Evolutionary conservation across 1,139 yeast genomes (phyloP).

Genomic region (Taphrina wiesneri): DNA sequence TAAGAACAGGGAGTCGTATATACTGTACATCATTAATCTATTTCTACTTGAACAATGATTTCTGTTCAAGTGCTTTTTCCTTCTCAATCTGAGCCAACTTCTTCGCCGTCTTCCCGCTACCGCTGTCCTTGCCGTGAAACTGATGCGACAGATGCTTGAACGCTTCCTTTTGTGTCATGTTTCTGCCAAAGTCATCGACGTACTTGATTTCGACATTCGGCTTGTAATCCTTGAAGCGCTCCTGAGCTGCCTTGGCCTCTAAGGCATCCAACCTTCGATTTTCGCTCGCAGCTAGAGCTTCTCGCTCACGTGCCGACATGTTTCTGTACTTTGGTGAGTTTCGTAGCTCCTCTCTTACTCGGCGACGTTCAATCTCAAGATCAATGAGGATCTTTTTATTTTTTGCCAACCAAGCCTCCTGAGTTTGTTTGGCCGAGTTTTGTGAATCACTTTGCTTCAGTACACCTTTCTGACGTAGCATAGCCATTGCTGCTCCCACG

Average conservation of each 20-base stretch:
- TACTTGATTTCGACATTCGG: constrained; percentile 68
- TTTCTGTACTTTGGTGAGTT: constrained; percentile 43
- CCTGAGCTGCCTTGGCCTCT: constrained; percentile 44
- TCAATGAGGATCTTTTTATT: constrained; percentile 35
- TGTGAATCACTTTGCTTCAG: constrained; percentile 38
- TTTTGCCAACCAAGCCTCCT: constrained; percentile 38
- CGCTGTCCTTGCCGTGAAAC: constrained; percentile 71
- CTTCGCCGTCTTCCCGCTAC: constrained; percentile 51
- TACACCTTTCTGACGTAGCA: constrained; percentile 38
- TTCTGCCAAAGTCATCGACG: constrained; percentile 69
- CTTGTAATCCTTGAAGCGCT: constrained; percentile 54
- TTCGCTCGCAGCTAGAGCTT: constrained; percentile 50
- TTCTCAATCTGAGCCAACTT: constrained; percentile 47
- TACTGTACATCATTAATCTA: not conserved
- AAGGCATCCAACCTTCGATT: constrained; percentile 43
- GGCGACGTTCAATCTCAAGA: constrained; percentile 38
- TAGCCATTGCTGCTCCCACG: constrained; percentile 39
- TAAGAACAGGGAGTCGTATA: not conserved
- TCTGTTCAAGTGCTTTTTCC: constrained; percentile 43
- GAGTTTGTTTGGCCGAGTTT: constrained; percentile 37
- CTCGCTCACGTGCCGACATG: constrained; percentile 46
- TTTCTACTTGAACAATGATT: constrained; percentile 40
- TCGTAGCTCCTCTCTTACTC: constrained; percentile 41
- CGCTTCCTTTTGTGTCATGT: constrained; percentile 70
- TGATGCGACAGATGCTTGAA: constrained; percentile 81